Percentiles rank a stretch among this genome's conserved stretches.
Conservation (phyloP, 2,329 filamentous ascomycete species). For the Geosmithia flava region DNA sequence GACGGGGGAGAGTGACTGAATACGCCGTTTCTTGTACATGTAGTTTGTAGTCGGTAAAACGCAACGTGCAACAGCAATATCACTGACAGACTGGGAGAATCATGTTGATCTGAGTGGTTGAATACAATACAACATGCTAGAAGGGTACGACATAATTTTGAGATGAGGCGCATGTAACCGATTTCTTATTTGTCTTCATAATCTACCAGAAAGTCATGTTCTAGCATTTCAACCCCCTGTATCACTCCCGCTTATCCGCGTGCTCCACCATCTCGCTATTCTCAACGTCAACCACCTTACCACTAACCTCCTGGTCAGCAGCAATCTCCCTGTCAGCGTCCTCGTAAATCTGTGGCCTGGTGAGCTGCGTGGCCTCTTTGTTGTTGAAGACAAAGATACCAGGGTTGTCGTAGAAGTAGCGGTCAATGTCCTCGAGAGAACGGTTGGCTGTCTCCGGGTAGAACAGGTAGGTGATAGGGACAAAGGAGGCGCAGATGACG, state of each 20-base stretch:
- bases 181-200: background rate
- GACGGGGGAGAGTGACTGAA: too few species aligned
- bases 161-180: too few species aligned
- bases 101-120: too few species aligned
- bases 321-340: background rate
- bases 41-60: too few species aligned
- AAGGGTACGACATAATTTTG: too few species aligned
- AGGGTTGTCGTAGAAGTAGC: conserved; percentile 21
- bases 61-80: too few species aligned
- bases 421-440: conserved; percentile 17
- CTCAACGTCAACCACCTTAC: background rate
- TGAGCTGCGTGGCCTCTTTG: conserved; percentile 29
- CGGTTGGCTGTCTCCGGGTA: conserved; percentile 30
- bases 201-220: background rate
- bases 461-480: conserved; percentile 34
- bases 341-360: conserved; percentile 19
- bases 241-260: background rate
- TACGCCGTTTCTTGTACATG: too few species aligned
- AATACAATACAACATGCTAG: too few species aligned
- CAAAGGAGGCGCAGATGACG: conserved; percentile 30
- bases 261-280: background rate
- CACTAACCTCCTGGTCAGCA: background rate
- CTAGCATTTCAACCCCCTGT: too few species aligned
- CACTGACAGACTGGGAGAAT: too few species aligned
- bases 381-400: conserved; percentile 32